Evolutionary conservation across 2,329 filamentous ascomycete genomes (phyloP).

Genomic region (Tolypocladium amazonense): DNA sequence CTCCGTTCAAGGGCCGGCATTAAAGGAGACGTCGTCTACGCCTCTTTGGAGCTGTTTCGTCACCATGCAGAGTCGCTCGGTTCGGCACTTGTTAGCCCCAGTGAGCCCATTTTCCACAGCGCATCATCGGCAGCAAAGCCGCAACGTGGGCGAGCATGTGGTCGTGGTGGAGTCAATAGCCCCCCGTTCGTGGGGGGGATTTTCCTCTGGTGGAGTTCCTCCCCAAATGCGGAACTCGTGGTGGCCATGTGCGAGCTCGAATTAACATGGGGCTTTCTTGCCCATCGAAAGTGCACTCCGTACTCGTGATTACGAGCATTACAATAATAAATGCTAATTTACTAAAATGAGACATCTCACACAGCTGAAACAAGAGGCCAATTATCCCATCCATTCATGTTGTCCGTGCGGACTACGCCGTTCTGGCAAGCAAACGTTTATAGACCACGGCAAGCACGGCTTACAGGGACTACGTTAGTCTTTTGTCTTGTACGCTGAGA

Average conservation of each 20-base stretch:
- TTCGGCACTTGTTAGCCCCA: not conserved
- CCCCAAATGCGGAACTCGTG: not conserved
- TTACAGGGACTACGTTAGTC: too few relatives aligned
- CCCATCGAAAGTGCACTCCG: not conserved
- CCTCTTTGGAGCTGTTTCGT: not conserved
- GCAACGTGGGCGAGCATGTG: not conserved
- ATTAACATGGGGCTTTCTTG: not conserved
- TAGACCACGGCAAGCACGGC: too few relatives aligned
- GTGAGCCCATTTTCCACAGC: not conserved
- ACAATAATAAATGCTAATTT: too few relatives aligned
- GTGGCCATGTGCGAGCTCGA: not conserved
- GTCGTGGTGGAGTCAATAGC: not conserved
- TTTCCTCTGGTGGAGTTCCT: not conserved
- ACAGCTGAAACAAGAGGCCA: too few relatives aligned
- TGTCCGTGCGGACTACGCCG: too few relatives aligned
- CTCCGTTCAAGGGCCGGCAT: not conserved
- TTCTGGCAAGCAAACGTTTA: too few relatives aligned
- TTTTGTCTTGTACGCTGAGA: too few relatives aligned
- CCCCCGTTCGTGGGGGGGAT: too few relatives aligned
- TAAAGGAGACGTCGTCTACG: not conserved
- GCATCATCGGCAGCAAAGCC: not conserved
- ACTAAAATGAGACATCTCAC: too few relatives aligned
- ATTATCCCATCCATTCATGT: too few relatives aligned
- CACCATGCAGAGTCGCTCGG: not conserved
- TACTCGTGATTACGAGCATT: too few relatives aligned